These are phyloP conservation scores for Cercospora zeae-maydis DNA, from an alignment of 2,329 filamentous ascomycete species.

Conservation along the genomic window DNA sequence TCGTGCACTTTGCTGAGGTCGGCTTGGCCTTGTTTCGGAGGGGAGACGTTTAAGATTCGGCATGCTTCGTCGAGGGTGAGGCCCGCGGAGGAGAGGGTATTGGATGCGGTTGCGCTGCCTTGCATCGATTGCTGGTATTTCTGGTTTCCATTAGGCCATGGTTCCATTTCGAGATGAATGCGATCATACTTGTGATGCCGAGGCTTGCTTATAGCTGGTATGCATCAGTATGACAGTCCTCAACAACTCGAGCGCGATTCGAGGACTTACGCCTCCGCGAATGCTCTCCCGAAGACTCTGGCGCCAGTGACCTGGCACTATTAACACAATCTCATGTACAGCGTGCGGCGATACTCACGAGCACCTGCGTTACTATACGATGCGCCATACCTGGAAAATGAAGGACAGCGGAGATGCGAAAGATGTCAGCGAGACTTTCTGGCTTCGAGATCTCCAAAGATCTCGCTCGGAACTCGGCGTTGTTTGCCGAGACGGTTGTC, in stretches of 20 bases:
- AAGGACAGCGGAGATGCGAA: constrained; percentile 11
- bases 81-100: constrained; percentile 61
- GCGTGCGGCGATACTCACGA: constrained; percentile 41
- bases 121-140: constrained; percentile 34
- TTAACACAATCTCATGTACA: constrained; percentile 2
- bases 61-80: constrained; percentile 95
- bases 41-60: constrained; percentile 93
- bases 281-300: constrained; percentile 88
- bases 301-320: constrained; percentile 63
- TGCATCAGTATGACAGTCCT: constrained; percentile 6
- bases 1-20: constrained; percentile 77
- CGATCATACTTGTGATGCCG: constrained; percentile 57
- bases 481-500: neutral
- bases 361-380: constrained; percentile 88
- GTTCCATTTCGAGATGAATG: neutral
- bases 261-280: constrained; percentile 65
- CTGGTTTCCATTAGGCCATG: constrained; percentile 50
- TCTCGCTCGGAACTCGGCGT: constrained; percentile 13
- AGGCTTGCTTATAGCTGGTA: constrained; percentile 75
- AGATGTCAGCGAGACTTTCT: constrained; percentile 9
- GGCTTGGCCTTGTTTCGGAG: constrained; percentile 71
- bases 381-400: constrained; percentile 59
- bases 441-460: constrained; percentile 13
- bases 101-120: constrained; percentile 39
- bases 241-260: neutral